These are phyloP conservation scores for Termitomyces sp. DNA, from an alignment of 768 basidiomycete genomes.

Conservation along the genomic window DNA sequence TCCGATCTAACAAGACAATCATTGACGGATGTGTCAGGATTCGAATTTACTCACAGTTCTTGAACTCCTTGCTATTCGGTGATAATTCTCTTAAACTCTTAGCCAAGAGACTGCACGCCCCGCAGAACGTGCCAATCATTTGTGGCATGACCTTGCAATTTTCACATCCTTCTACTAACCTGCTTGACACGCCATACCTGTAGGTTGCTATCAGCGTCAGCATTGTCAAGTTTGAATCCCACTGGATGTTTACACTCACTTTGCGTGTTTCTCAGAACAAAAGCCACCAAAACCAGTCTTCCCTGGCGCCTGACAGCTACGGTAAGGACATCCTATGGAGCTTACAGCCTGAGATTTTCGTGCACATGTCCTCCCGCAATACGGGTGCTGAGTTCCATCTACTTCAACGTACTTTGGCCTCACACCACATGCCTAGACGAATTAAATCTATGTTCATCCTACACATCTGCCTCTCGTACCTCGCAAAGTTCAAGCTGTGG, in stretches of 20 bases:
- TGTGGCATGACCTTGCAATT: slow-evolving; percentile 47
- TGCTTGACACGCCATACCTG: slow-evolving; percentile 51
- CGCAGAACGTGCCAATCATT: slow-evolving; percentile 42
- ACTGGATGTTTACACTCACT: slow-evolving; percentile 32
- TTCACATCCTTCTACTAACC: slow-evolving; percentile 46
- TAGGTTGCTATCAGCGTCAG: slow-evolving; percentile 4
- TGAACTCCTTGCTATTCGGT: slow-evolving; percentile 43
- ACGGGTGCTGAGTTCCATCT: slow-evolving; percentile 53
- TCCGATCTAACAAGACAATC: slow-evolving; percentile 31
- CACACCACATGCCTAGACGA: slow-evolving; percentile 48
- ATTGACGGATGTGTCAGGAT: slow-evolving; percentile 8
- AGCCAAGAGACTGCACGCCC: slow-evolving; percentile 45
- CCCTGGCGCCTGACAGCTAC: slow-evolving; percentile 48
- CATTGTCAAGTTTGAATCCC: neutral
- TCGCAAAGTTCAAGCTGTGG: slow-evolving; percentile 8
- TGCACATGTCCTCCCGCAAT: slow-evolving; percentile 62
- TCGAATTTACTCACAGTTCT: slow-evolving; percentile 40
- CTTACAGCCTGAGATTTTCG: slow-evolving; percentile 37
- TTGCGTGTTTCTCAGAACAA: slow-evolving; percentile 58
- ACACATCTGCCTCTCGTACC: neutral
- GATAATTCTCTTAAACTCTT: slow-evolving; percentile 47
- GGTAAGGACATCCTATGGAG: slow-evolving; percentile 42
- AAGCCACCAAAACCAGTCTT: slow-evolving; percentile 49
- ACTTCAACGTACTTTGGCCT: slow-evolving; percentile 60
- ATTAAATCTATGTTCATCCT: slow-evolving; percentile 4